Conservation (phyloP, 345 rosid species). For the Brassica carinata region DNA sequence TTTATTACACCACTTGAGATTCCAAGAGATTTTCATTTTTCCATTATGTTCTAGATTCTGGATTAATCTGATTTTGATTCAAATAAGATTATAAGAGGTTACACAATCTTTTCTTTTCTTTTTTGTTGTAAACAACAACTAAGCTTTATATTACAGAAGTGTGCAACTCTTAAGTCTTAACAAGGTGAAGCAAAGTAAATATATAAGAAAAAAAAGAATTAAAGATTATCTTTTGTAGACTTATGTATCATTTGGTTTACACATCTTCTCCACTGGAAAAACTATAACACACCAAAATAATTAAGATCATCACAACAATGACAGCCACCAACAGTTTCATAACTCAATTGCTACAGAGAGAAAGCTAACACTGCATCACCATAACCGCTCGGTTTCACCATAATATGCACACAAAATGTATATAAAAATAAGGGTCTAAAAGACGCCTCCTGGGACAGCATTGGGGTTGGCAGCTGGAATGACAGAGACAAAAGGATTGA, state of each 20-base stretch:
- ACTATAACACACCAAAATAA: constrained; percentile 7
- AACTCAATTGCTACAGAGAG: constrained; percentile 25
- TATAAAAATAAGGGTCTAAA: constrained; percentile 34
- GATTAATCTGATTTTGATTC: constrained; percentile 17
- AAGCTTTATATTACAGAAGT: background rate
- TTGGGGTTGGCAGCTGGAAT: constrained; percentile 52
- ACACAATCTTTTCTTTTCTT: background rate
- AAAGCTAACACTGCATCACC: constrained; percentile 18
- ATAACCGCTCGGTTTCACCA: background rate
- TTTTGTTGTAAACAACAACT: background rate
- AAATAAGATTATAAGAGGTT: too few species aligned
- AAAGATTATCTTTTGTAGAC: constrained; percentile 13
- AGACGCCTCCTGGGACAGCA: constrained; percentile 68
- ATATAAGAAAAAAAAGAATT: background rate
- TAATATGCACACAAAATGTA: constrained; percentile 35
- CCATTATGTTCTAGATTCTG: background rate
- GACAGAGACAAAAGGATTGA: constrained; percentile 75
- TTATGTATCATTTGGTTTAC: constrained; percentile 25
- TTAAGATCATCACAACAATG: constrained; percentile 21
- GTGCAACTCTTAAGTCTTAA: background rate
- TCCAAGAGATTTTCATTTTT: constrained; percentile 22
- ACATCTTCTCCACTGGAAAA: constrained; percentile 18
- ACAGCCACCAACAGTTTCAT: constrained; percentile 22
- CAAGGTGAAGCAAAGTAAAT: background rate
- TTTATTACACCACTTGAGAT: too few species aligned